Evolutionary conservation across 2,329 filamentous ascomycete genomes (phyloP).

Genomic region (Apiospora arundinis): DNA sequence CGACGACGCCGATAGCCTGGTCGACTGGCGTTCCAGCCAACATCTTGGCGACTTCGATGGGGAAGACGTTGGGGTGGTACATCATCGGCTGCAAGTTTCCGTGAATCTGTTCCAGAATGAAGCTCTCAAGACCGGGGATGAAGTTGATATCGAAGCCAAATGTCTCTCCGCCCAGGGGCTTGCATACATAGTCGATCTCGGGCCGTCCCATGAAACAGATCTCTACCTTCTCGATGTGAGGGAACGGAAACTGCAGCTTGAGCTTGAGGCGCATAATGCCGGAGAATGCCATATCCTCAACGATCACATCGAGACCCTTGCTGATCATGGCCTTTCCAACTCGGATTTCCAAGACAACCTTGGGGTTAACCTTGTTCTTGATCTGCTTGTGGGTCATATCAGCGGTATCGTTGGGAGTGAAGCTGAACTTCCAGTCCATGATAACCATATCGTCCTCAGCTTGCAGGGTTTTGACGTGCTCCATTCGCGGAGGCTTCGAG

Average conservation of each 20-base stretch:
- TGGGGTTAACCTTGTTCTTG: slow-evolving; percentile 96
- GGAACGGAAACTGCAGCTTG: slow-evolving; percentile 95
- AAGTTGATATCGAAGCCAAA: slow-evolving; percentile 99
- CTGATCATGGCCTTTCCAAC: slow-evolving; percentile 96
- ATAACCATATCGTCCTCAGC: slow-evolving; percentile 93
- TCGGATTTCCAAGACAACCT: slow-evolving; percentile 92
- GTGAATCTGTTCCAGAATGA: slow-evolving; percentile 97
- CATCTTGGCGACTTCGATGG: slow-evolving; percentile 98
- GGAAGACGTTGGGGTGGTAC: slow-evolving; percentile 97
- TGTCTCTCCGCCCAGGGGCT: slow-evolving; percentile 91
- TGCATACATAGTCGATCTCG: slow-evolving; percentile 95
- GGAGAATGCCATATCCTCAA: slow-evolving; percentile 96
- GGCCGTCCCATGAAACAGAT: slow-evolving; percentile 93
- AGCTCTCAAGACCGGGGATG: slow-evolving; percentile 89
- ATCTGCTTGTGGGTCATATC: slow-evolving; percentile 91
- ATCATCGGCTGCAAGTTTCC: slow-evolving; percentile 95
- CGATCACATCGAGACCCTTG: slow-evolving; percentile 96
- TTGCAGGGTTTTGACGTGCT: slow-evolving; percentile 97
- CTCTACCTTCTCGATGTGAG: slow-evolving; percentile 92
- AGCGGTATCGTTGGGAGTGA: slow-evolving; percentile 91
- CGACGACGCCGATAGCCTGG: slow-evolving; percentile 92
- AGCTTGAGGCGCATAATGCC: slow-evolving; percentile 97
- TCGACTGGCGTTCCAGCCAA: slow-evolving; percentile 92
- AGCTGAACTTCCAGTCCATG: slow-evolving; percentile 99
- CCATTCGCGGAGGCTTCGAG: slow-evolving; percentile 92